Evolutionary conservation across 2,329 filamentous ascomycete genomes (phyloP), one percentile per base, ranked within the genome.

Genomic region (Aureobasidium lini): DNA sequence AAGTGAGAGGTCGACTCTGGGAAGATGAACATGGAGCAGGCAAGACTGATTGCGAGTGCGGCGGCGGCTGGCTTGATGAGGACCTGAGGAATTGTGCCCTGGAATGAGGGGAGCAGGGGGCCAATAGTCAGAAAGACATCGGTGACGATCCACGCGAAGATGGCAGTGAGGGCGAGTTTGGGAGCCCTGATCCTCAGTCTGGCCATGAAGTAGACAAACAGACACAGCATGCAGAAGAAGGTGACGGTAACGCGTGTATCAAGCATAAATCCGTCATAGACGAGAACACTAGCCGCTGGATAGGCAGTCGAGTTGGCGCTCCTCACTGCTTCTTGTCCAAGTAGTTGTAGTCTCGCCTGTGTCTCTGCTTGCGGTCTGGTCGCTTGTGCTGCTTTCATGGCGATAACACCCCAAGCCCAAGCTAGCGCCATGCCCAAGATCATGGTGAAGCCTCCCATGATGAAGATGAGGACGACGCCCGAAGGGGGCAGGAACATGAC

Each of bases 191-290:
- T 39, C 2, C 61, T 31, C 7, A 62, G 39, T 5, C 59, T 44
- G 3, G 60, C 61, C 52, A 62, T 52, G 36, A 62, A 29, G 32
- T 62, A 62, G 28, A 62, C 16, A 16, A 62, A 61, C 29, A 62
- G 32, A 6, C 59, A 23, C 18, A 62, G 6, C 61, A 62, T 62
- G 59, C 59, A 58, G 43, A 62, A 62, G 36, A 48, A 61, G 10
- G 61, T 62, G 31, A 61, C 46, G 11, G 60, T 57, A 13, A 61
- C 39, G 8, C 60, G 47, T 1, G 36, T 61, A 29, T 61, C 60
- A 3, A 61, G 60, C 52, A 61, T 50, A 15, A 61, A 58, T 7
- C 60, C 60, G 2, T 61, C 36, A 23, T 50, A 61, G 7, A 61
- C 31, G 13, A 61, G n/a, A 8, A 60, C 49, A 10, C 34, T 49